Evolutionary conservation across 257 asterid species (phyloP).

Genomic region (Catharanthus roseus): DNA sequence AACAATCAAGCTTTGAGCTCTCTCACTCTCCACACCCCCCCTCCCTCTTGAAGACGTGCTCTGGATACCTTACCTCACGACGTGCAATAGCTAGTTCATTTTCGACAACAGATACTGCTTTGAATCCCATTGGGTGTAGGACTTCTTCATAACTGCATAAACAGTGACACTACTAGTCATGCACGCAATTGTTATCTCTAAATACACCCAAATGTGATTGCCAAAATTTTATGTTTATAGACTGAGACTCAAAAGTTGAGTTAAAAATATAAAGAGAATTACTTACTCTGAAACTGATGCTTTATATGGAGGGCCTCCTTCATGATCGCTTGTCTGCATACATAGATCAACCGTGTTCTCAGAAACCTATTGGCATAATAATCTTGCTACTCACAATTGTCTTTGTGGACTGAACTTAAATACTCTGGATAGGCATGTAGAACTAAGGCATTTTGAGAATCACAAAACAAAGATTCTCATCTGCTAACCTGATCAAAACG

Average conservation of each 20-base stretch:
- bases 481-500: background rate
- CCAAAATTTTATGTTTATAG: background rate
- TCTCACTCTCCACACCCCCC: too few relatives aligned
- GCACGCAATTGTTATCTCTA: background rate
- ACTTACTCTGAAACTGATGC: slow-evolving; percentile 79
- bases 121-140: slow-evolving; percentile 61
- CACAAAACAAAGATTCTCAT: background rate
- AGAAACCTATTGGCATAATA: background rate
- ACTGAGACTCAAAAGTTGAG: background rate
- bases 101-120: slow-evolving; percentile 52
- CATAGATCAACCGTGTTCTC: background rate
- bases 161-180: background rate
- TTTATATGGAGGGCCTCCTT: slow-evolving; percentile 85
- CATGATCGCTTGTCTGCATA: slow-evolving; percentile 60
- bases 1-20: background rate
- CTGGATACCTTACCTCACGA: background rate
- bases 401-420: too few relatives aligned
- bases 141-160: slow-evolving; percentile 62
- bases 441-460: background rate
- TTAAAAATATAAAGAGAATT: slow-evolving; percentile 18
- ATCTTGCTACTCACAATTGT: background rate
- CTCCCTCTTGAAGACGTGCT: background rate
- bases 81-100: slow-evolving; percentile 49
- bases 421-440: background rate
- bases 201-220: background rate